Base-by-base conservation (phyloP, 2,329 filamentous ascomycete species). In the Colletotrichum lupini region DNA sequence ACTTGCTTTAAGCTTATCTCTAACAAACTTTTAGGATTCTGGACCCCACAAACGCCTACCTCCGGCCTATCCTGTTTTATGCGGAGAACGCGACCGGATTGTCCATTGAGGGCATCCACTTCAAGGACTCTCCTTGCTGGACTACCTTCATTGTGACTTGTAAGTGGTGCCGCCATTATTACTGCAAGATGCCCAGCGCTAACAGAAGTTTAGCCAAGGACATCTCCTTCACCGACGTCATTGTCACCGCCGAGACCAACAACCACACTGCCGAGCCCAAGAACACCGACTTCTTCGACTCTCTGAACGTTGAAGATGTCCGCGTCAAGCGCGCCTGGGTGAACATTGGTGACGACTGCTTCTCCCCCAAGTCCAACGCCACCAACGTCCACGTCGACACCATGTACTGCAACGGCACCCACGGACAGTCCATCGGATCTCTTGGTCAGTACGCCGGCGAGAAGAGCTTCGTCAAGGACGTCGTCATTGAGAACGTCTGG, bases 291-390 rank as follows among this genome's bases (percentile, higher is more conserved):
- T 76, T 76, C 56, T 76, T 76, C 61, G 74, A 76, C 53, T 76
- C 74, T 5, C 56, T 76, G 8, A 76, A 76, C 59, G 73, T 76
- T 56, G 73, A 76, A 32, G 66, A 76, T 35, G 73, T 76, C n/a
- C 57, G 49, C 11, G 73, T 76, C 32, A 67, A 76, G 66, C 66
- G 74, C 7, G 69, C 64, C 12, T 76, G 74, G 74, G 74, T 93
- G 72, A 86, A 90, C 78, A 93, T 92, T 75, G 90, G 91, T 49
- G 91, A 93, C 74, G 86, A 92, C 78, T 92, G 90, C 74, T 88
- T 92, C 53, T 89, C 88, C 1, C 90, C 91, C 84, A 92, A 92
- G 80, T 90, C 89, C 12, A 92, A 92, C 80, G 87, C 84, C 75
- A 90, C 88, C 52, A 83, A 90, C 75, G 87, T 91, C 22, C 79